Conservation (phyloP, 2,329 filamentous ascomycete species). For the Aspergillus pseudoviridinutans region DNA sequence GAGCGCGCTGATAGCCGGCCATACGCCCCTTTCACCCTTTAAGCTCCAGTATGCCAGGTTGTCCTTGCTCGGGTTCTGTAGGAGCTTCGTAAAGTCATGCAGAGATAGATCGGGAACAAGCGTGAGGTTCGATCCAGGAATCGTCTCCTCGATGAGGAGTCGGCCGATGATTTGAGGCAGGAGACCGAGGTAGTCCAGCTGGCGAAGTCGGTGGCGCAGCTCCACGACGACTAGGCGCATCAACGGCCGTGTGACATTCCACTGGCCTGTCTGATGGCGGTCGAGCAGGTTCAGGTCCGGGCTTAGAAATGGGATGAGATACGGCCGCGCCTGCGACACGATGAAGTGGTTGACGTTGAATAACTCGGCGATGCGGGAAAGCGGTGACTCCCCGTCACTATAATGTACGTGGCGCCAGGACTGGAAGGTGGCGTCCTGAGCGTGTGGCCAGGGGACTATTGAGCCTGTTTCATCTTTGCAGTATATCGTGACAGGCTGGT, state of each 20-base stretch:
- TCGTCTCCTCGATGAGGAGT: conserved; percentile 76
- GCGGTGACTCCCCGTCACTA: conserved; percentile 62
- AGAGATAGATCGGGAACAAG: conserved; percentile 75
- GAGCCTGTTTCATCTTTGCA: conserved; percentile 73
- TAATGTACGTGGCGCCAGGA: conserved; percentile 65
- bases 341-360: conserved; percentile 97
- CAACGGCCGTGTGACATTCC: conserved; percentile 53
- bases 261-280: conserved; percentile 56
- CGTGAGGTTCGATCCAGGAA: conserved; percentile 73
- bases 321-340: conserved; percentile 85
- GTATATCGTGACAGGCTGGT: conserved; percentile 64
- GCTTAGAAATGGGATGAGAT: conserved; percentile 79
- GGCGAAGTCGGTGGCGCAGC: conserved; percentile 72
- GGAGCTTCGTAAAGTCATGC: conserved; percentile 68
- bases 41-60: conserved; percentile 81
- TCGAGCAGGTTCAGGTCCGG: conserved; percentile 73
- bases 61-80: conserved; percentile 76
- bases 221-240: conserved; percentile 70
- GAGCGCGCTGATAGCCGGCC: conserved; percentile 81
- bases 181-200: conserved; percentile 72
- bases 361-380: conserved; percentile 71
- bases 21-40: conserved; percentile 80
- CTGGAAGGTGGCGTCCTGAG: conserved; percentile 58
- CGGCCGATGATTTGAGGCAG: conserved; percentile 67
- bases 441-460: conserved; percentile 69